A percentile compares a stretch with the other conserved stretches of the same genome.
phyloP scores from a whole-genome alignment of 2,329 filamentous ascomycete genomes.

The Hymenoscyphus fructigenus region DNA sequence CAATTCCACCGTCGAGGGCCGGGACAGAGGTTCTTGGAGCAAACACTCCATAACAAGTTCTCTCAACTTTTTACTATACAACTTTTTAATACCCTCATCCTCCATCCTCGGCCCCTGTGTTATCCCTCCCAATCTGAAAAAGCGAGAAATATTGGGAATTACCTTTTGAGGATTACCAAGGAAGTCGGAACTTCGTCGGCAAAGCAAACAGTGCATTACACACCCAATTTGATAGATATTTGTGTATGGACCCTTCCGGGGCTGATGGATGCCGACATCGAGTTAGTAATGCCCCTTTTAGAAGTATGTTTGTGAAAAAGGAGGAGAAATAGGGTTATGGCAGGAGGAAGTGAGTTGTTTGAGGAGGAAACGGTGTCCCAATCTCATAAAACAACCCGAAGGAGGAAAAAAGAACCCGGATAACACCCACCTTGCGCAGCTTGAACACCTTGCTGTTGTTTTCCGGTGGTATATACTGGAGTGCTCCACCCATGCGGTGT shows the following conservation, averaged over 20 bases:
- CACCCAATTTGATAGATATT: slow-evolving; percentile 10
- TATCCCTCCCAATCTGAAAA: not conserved
- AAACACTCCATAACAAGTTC: slow-evolving; percentile 11
- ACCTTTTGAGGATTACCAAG: not conserved
- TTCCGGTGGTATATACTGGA: not conserved
- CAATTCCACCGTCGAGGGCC: not conserved
- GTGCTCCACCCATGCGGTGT: not conserved
- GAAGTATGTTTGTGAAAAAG: no score
- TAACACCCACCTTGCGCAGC: not conserved
- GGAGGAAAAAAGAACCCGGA: no score
- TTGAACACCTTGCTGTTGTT: not conserved
- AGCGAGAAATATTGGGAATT: not conserved
- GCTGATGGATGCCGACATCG: no score
- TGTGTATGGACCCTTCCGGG: not conserved
- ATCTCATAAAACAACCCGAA: no score
- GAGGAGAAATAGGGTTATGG: no score
- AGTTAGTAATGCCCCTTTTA: no score
- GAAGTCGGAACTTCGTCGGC: not conserved
- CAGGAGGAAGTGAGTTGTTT: no score
- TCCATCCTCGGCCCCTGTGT: not conserved
- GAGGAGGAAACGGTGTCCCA: no score
- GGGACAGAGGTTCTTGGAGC: not conserved
- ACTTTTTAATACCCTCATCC: not conserved
- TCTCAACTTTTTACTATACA: not conserved
- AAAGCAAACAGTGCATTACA: slow-evolving; percentile 4